phyloP scores from a whole-genome alignment of 139 green algal species.

The Micractinium sp. region DNA sequence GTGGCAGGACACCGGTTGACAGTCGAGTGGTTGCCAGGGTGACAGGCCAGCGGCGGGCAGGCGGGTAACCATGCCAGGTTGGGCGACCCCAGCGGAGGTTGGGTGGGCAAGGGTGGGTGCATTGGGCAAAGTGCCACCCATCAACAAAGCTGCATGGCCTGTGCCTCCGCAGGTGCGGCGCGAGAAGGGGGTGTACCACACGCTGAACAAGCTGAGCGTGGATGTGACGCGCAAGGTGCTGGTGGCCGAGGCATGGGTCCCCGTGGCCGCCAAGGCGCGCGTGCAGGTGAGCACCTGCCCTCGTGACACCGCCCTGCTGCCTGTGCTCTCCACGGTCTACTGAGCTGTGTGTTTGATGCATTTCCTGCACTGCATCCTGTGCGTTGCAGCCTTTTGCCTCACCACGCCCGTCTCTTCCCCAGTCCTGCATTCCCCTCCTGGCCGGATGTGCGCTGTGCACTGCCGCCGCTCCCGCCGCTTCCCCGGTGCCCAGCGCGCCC shows the following conservation, averaged over 20 bases:
- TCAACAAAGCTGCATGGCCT: background rate
- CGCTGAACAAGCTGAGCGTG: slow-evolving; percentile 96
- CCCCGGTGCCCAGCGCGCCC: background rate
- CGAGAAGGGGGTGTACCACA: slow-evolving; percentile 98
- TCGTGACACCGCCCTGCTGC: too few species aligned
- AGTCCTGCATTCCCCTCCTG: background rate
- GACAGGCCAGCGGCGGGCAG: too few species aligned
- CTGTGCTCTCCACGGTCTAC: too few species aligned
- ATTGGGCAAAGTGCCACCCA: too few species aligned
- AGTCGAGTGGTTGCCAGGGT: too few species aligned
- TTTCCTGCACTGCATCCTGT: too few species aligned
- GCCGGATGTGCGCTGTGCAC: background rate
- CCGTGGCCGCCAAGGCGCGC: slow-evolving; percentile 53
- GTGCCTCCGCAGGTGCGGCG: slow-evolving; percentile 55
- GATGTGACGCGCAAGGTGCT: slow-evolving; percentile 94
- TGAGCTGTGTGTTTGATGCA: too few species aligned
- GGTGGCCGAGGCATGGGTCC: slow-evolving; percentile 95
- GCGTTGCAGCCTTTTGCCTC: too few species aligned
- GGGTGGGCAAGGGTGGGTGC: too few species aligned
- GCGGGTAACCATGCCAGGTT: too few species aligned
- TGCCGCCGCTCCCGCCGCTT: background rate
- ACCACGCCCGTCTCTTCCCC: background rate
- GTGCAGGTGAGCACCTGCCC: slow-evolving; percentile 33
- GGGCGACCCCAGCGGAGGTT: too few species aligned
- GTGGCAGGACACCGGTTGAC: too few species aligned